phyloP scores from a whole-genome alignment of 2,329 filamentous ascomycete species.

The Arthrinium phaeospermum region DNA sequence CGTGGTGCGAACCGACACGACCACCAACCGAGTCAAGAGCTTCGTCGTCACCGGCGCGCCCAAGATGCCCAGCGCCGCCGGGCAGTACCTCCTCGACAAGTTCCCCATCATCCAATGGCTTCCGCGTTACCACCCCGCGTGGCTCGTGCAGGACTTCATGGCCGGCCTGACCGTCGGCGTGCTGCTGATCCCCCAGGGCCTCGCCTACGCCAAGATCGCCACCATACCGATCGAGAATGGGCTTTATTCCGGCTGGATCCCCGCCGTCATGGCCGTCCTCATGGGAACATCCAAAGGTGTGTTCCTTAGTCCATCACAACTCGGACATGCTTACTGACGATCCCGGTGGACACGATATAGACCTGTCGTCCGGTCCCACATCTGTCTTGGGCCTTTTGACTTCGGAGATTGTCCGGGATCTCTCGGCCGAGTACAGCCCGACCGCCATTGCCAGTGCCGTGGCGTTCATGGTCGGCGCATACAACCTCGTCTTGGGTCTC shows the following conservation, averaged over 20 bases:
- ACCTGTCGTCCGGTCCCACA: slow-evolving; percentile 67
- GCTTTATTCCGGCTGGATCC: slow-evolving; percentile 65
- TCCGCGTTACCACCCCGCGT: slow-evolving; percentile 64
- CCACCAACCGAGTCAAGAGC: slow-evolving; percentile 40
- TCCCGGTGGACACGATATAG: slow-evolving; percentile 37
- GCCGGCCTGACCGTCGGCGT: slow-evolving; percentile 66
- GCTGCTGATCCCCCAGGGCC: slow-evolving; percentile 65
- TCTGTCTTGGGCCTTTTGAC: slow-evolving; percentile 69
- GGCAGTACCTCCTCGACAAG: slow-evolving; percentile 64
- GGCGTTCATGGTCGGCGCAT: slow-evolving; percentile 68
- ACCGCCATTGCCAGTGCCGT: slow-evolving; percentile 65
- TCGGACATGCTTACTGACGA: slow-evolving; percentile 12
- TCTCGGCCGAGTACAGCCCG: slow-evolving; percentile 57
- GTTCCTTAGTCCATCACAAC: slow-evolving; percentile 18
- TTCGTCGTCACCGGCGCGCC: slow-evolving; percentile 37
- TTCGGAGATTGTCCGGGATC: slow-evolving; percentile 61
- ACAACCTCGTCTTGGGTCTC: slow-evolving; percentile 63
- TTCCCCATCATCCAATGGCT: slow-evolving; percentile 68
- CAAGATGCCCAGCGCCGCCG: slow-evolving; percentile 57
- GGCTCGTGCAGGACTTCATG: slow-evolving; percentile 66
- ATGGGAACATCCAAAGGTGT: slow-evolving; percentile 67
- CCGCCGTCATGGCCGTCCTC: slow-evolving; percentile 61
- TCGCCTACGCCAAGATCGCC: slow-evolving; percentile 68
- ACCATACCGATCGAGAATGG: slow-evolving; percentile 66
- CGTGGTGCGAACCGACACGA: slow-evolving; percentile 45